Base-by-base conservation (phyloP, 441 rosid species). In the Pelargonium fulgidum region DNA sequence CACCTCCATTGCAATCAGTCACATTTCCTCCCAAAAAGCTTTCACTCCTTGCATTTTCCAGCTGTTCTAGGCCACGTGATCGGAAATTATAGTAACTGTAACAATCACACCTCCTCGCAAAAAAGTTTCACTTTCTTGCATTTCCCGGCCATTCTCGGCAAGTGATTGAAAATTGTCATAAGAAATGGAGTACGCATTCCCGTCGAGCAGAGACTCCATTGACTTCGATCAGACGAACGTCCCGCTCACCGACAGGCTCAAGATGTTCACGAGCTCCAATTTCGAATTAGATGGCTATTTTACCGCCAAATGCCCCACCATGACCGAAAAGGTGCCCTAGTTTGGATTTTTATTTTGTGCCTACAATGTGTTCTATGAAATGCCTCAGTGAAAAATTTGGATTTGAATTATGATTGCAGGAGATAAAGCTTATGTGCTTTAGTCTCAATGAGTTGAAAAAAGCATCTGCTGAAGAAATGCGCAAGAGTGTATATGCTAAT, bases 401-500 rank as follows among this genome's bases (percentile, higher is more conserved):
- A 42, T 42, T 42, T 42, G 47, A 10, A 10, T 42, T 42, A 1
- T 42, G 47, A 8, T 1, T 62, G 47, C 68, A 91, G 99, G 99
- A 95, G 81, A 76, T 92, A 71, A 89, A 82, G 76, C 92, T 88
- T 52, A 75, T 92, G 64, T 89, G 97, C 72, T 86, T 93, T 0
- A 73, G 83, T 80, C 86, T 92, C 69, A 69, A 92, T 85, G 98
- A 90, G 83, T 81, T 95, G 86, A 95, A 95, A 88, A 91, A 79
- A 86, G 91, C 88, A 69, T 95, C 99, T 8, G 98, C 99, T 3
- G 99, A 95, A 75, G 99, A 92, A 85, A 92, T 95, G 99, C 87
- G 99, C 13, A 89, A 82, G 76, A 95, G 98, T 75, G 99, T 95
- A 6, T 95, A 91, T 78, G 99, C 99, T 65, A 95, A 95, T 77